Conservation (phyloP, 2,329 filamentous ascomycete species). For the Neocucurbitaria cava region DNA sequence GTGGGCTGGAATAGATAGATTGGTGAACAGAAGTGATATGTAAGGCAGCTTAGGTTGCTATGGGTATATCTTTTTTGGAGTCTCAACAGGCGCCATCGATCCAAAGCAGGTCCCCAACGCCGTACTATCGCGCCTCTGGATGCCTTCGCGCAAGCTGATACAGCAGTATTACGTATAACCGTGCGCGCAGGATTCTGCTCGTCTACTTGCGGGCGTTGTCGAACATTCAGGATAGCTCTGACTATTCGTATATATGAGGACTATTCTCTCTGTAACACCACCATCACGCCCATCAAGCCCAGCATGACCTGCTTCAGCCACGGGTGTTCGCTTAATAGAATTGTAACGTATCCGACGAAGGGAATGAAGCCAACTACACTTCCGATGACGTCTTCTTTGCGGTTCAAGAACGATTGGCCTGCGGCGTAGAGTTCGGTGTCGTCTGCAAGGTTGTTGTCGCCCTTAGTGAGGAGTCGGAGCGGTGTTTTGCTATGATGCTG, state of each 20-base stretch:
- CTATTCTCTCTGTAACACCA: constrained; percentile 88
- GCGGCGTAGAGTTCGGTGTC: constrained; percentile 90
- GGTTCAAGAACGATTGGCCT: constrained; percentile 84
- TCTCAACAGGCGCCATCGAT: neutral
- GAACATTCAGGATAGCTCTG: neutral
- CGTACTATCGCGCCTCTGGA: neutral
- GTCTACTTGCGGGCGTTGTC: no score
- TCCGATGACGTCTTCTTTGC: constrained; percentile 85
- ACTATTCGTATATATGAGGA: neutral
- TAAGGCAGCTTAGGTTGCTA: no score
- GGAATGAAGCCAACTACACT: constrained; percentile 92
- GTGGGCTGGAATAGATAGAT: no score
- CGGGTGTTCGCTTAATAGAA: constrained; percentile 91
- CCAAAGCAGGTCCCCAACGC: no score
- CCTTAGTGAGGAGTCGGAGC: constrained; percentile 85
- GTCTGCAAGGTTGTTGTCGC: constrained; percentile 93
- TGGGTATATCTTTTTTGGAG: neutral
- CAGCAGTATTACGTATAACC: no score
- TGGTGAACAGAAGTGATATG: no score
- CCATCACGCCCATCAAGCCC: constrained; percentile 92
- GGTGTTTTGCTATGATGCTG: constrained; percentile 51
- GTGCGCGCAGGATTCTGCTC: no score
- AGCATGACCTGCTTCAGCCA: constrained; percentile 97
- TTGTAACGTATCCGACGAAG: constrained; percentile 96
- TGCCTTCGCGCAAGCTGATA: neutral